These are phyloP conservation scores for Sequoiadendron giganteum DNA, from an alignment of 75 land plant species.

Conservation along the genomic window DNA sequence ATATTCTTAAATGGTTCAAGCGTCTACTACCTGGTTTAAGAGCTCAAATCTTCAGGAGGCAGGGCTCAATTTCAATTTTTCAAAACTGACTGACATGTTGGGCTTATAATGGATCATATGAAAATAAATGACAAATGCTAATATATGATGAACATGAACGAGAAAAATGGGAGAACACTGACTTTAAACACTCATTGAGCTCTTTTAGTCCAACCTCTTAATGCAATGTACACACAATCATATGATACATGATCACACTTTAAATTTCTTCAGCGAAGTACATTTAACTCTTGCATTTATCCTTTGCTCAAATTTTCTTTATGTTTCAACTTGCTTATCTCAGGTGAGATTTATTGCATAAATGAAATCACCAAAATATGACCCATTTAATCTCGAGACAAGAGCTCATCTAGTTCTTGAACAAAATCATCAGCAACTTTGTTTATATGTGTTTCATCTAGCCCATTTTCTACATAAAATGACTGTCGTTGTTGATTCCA, in stretches of 20 bases:
- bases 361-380: neutral
- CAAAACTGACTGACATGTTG: neutral
- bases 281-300: neutral
- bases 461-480: conserved; percentile 40
- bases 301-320: neutral
- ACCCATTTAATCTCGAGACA: conserved; percentile 13
- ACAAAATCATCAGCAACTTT: conserved; percentile 21
- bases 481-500: conserved; percentile 45
- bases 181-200: neutral
- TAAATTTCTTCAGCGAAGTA: neutral
- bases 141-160: neutral
- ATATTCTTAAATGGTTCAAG: too few relatives aligned
- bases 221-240: neutral
- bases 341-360: neutral
- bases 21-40: too few relatives aligned
- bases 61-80: neutral
- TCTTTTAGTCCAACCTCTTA: neutral
- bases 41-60: too few relatives aligned
- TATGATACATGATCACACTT: neutral
- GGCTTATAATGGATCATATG: neutral
- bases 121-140: neutral
- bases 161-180: neutral
- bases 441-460: neutral
- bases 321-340: too few relatives aligned
- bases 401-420: conserved; percentile 20